phyloP scores from a whole-genome alignment of 352 stramenopile species.

The Phytophthora macrochlamydospora region DNA sequence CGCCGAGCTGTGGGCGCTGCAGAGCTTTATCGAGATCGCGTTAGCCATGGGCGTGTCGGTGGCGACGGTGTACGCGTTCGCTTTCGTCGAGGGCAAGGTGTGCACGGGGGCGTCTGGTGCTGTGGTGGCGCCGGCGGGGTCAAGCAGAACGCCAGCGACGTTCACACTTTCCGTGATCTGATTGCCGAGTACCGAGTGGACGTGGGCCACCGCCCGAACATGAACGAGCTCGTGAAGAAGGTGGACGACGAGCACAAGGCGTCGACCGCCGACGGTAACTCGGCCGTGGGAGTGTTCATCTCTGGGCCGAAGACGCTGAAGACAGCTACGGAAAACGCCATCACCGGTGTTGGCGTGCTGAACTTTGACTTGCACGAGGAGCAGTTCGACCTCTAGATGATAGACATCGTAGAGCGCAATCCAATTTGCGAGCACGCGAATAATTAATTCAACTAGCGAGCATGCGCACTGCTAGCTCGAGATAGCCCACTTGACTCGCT shows the following conservation, averaged over 20 bases:
- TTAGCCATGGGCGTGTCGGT: slow-evolving; percentile 23
- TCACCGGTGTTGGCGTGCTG: slow-evolving; percentile 11
- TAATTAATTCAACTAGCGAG: too few relatives aligned
- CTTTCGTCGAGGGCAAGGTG: slow-evolving; percentile 13
- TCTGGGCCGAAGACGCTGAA: slow-evolving; percentile 39
- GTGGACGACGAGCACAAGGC: background rate
- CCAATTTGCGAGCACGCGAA: too few relatives aligned
- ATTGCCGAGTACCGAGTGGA: slow-evolving; percentile 11
- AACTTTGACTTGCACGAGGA: slow-evolving; percentile 33
- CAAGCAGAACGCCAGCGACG: background rate
- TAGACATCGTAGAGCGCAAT: too few relatives aligned
- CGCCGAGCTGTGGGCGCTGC: slow-evolving; percentile 30
- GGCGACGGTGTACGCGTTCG: slow-evolving; percentile 12
- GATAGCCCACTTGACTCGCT: too few relatives aligned
- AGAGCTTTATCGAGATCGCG: slow-evolving; percentile 34
- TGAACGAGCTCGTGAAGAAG: background rate
- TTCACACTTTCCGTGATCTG: slow-evolving; percentile 30
- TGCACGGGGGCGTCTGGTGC: background rate
- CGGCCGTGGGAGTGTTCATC: slow-evolving; percentile 30
- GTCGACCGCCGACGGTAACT: background rate
- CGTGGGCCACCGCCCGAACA: background rate
- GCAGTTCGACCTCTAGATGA: slow-evolving; percentile 25
- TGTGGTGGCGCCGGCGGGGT: background rate
- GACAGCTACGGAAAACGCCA: slow-evolving; percentile 14
- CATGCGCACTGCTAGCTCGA: too few relatives aligned